Evolutionary conservation across 371 early-diverging fungal genomes (phyloP), one percentile per base, ranked within the genome.

Genomic region (Syncephalastrum sp.): DNA sequence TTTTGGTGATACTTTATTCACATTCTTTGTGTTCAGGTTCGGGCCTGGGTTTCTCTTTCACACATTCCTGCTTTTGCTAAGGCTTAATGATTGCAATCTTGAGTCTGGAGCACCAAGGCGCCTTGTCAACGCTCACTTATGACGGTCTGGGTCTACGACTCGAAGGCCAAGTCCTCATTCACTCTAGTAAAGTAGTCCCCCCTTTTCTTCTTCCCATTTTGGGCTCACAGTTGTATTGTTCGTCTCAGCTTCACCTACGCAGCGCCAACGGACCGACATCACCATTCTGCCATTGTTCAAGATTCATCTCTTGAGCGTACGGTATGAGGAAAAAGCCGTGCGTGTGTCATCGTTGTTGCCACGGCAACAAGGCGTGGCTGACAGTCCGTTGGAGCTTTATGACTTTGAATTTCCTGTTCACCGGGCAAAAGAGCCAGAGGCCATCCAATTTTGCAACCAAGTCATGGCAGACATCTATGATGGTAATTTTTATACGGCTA

Each of bases 81-180:
- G 38, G 38, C 38, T 8, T 10, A 0, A 33, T 33, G 38, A 33
- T 33, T 33, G 38, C 38, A 33, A 33, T 33, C 10, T 12, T 33
- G 38, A 33, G 38, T 12, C 12, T 33, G 8, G 38, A 33, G 38
- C 38, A 33, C 10, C 38, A 33, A 12, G 38, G 38, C 10, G 38
- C 38, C 6, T 3, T 33, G 38, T 33, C 38, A 2, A 33, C 38
- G 2, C 42, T 78, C 3, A 63, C 75, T 0, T 65, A 71, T 49
- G 79, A 78, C 50, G 69, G 68, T 7, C 66, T 69, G 50, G 79
- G 79, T 16, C 65, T 78, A 46, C 79, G 79, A 53, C 68, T 78
- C 41, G 79, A 78, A 64, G 79, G 79, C 3, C 68, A 72, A 53
- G 57, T 69, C 4, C 68, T 59, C 23, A 70, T 70, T 15, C 68